Conservation (phyloP, 192 early-diverging fungal species). For the Powellomyces hirtus region DNA sequence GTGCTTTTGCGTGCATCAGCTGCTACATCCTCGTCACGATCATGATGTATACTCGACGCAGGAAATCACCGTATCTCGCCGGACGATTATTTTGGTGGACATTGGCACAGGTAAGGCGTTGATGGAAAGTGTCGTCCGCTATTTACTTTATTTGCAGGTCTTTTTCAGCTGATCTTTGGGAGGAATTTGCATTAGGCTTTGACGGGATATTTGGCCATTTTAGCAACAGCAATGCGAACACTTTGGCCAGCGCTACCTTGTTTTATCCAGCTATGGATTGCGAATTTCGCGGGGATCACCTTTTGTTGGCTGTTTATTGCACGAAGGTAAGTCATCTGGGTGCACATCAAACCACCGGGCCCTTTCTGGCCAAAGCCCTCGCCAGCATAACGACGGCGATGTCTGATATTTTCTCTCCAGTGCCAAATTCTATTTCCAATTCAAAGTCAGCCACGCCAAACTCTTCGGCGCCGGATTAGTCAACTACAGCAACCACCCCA, state of each 20-base stretch:
- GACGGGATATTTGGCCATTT: not conserved
- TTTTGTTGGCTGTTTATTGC: not conserved
- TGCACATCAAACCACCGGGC: no score
- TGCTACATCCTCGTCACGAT: not conserved
- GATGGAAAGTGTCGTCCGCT: not conserved
- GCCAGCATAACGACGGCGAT: not conserved
- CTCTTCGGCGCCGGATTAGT: constrained; percentile 24
- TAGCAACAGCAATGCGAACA: not conserved
- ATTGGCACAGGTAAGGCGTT: not conserved
- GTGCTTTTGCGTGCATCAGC: not conserved
- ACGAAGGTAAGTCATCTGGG: constrained; percentile 10
- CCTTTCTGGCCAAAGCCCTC: no score
- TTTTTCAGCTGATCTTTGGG: not conserved
- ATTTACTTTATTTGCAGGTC: not conserved
- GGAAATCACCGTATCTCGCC: not conserved
- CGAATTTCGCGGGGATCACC: no score
- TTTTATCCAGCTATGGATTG: constrained; percentile 19
- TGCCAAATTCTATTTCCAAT: constrained; percentile 19
- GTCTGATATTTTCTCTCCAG: not conserved
- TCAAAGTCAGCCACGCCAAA: constrained; percentile 17
- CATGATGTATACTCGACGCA: not conserved
- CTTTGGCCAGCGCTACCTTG: not conserved
- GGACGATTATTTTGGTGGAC: constrained; percentile 2
- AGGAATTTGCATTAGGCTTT: not conserved
- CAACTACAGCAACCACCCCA: not conserved